Base-by-base conservation (phyloP, 2,329 filamentous ascomycete genomes). In the Davidsoniella virescens region DNA sequence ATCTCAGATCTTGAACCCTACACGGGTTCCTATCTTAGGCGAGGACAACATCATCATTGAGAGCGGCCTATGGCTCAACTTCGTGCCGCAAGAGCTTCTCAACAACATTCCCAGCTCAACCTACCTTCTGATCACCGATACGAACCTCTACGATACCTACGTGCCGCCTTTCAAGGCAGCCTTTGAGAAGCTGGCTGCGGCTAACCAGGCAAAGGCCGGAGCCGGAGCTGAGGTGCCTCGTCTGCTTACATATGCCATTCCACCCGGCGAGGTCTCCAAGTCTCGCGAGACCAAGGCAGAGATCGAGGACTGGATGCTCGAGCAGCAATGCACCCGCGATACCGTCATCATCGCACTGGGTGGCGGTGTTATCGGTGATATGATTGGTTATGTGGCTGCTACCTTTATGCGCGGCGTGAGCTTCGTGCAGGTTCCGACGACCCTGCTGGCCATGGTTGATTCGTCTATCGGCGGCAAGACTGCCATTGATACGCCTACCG, bases 381-480 rank as follows among this genome's bases (percentile, higher is more conserved):
- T 98, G 83, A 88, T 94, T 55, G 92, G 92, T 48, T 98, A 94
- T 63, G 87, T 96, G 47, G 92, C 92, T 18, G 87, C 92, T 38
- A 98, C 92, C 37, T 98, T 96, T 68, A 98, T 98, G 92, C 82
- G 92, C 57, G 92, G 92, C 51, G 82, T 98, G 55, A 85, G 85
- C 57, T 94, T 94, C 63, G 87, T 95, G 40, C 92, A 98, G 66
- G 88, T 98, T 44, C 92, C 92, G 1, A 98, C 92, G 8, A 94
- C 88, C 0, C 71, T 98, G 52, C 73, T 98, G 49, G 80, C 92
- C 56, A 98, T 98, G 92, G 92, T 98, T 40, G 92, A 98, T 66
- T 96, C 90, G 43, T 94, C 87, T 37, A 96, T 98, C 61, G 92
- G 92, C 55, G 92, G 92, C 55, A 98, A 98, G 72, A 98, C 92